Conservation (phyloP, 306 rosid species). For the Trifolium repens region DNA sequence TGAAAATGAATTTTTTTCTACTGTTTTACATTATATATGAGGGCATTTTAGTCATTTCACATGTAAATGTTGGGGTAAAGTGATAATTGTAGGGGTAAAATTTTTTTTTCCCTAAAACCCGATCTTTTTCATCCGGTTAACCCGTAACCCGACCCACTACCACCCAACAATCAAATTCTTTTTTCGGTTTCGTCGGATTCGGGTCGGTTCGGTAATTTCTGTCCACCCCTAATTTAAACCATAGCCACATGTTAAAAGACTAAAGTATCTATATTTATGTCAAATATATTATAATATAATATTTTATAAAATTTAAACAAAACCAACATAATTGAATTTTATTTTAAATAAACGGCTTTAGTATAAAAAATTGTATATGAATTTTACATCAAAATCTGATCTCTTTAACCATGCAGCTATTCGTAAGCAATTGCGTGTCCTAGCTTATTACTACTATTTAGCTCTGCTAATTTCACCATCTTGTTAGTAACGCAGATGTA, state of each 20-base stretch:
- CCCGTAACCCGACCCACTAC: too few species aligned
- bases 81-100: too few species aligned
- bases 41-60: too few species aligned
- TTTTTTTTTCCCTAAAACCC: too few species aligned
- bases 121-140: too few species aligned
- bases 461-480: slow-evolving; percentile 43
- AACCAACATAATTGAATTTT: neutral
- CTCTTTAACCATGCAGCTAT: slow-evolving; percentile 19
- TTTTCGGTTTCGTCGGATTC: too few species aligned
- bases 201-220: too few species aligned
- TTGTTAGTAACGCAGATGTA: slow-evolving; percentile 37
- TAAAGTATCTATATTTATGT: neutral
- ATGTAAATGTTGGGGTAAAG: too few species aligned
- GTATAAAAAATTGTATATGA: neutral
- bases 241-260: neutral
- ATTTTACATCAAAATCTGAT: slow-evolving; percentile 13
- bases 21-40: too few species aligned
- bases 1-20: too few species aligned
- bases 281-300: neutral
- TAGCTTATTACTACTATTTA: slow-evolving; percentile 30
- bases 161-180: too few species aligned
- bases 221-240: neutral
- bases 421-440: neutral
- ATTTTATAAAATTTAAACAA: neutral
- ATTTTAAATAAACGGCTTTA: neutral